Conservation (phyloP, 1,284 basidiomycete species). For the Puccinia coronata region DNA sequence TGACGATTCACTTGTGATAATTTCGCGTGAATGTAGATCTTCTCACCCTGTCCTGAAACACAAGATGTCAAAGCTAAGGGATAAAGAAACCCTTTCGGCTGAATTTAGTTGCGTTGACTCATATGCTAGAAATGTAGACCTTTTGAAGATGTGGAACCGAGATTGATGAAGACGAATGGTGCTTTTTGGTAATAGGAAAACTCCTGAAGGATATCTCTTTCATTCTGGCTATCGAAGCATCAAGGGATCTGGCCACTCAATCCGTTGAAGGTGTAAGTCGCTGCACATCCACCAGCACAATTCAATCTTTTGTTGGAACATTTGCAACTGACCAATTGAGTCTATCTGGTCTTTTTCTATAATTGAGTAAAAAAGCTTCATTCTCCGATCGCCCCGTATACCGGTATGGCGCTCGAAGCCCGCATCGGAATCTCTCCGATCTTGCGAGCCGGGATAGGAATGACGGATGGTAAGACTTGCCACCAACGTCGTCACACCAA, state of each 20-base stretch:
- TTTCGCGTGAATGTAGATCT: too few species aligned
- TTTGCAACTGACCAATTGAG: neutral
- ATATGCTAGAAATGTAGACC: slow-evolving; percentile 52
- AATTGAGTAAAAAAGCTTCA: slow-evolving; percentile 55
- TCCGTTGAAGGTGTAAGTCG: slow-evolving; percentile 67
- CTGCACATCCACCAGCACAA: too few species aligned
- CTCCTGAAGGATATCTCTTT: slow-evolving; percentile 69
- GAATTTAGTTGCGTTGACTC: slow-evolving; percentile 67
- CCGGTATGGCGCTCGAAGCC: slow-evolving; percentile 61
- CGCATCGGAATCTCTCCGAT: slow-evolving; percentile 85
- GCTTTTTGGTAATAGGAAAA: slow-evolving; percentile 33
- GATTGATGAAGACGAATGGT: neutral
- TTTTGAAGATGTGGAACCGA: slow-evolving; percentile 58
- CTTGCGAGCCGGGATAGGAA: slow-evolving; percentile 87
- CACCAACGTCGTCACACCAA: too few species aligned
- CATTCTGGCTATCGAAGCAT: slow-evolving; percentile 74
- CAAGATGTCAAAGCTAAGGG: slow-evolving; percentile 71
- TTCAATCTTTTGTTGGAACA: too few species aligned
- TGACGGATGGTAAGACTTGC: slow-evolving; percentile 79
- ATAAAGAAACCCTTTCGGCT: slow-evolving; percentile 67
- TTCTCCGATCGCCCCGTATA: slow-evolving; percentile 60
- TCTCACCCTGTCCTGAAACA: slow-evolving; percentile 73
- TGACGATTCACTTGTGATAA: too few species aligned
- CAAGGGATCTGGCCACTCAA: slow-evolving; percentile 67
- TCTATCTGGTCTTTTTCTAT: too few species aligned